These are phyloP conservation scores for Diaporthe humulicola DNA, from an alignment of 2,329 filamentous ascomycete genomes.

Conservation along the genomic window DNA sequence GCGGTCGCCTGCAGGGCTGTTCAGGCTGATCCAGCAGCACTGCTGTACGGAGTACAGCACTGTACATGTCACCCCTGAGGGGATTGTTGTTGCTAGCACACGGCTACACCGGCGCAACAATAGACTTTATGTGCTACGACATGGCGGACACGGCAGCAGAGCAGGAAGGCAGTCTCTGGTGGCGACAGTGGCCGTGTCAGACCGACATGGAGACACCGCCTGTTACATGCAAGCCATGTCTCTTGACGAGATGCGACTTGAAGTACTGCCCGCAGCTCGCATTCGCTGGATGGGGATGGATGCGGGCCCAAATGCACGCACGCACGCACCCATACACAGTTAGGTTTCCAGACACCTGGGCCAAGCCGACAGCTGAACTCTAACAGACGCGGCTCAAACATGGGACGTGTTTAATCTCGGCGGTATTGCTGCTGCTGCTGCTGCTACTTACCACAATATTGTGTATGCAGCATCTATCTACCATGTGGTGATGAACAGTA, in stretches of 20 bases:
- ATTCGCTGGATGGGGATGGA: background rate
- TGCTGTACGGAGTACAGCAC: background rate
- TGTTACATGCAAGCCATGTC: slow-evolving; percentile 28
- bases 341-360: slow-evolving; percentile 17
- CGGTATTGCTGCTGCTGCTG: slow-evolving; percentile 4
- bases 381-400: slow-evolving; percentile 26
- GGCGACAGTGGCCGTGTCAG: slow-evolving; percentile 18
- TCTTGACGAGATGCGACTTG: background rate
- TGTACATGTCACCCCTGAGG: background rate
- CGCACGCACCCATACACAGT: background rate
- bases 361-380: slow-evolving; percentile 29
- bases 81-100: background rate
- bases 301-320: background rate
- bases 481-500: background rate
- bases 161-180: background rate
- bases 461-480: too few species aligned
- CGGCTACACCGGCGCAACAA: background rate
- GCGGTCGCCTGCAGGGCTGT: slow-evolving; percentile 28
- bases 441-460: too few species aligned
- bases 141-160: slow-evolving; percentile 19
- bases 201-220: slow-evolving; percentile 14
- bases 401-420: slow-evolving; percentile 20
- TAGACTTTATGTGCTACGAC: background rate
- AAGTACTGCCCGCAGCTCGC: background rate
- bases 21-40: slow-evolving; percentile 6